phyloP scores from a whole-genome alignment of 202 grass and related monocot species.

The Carex arenaria region DNA sequence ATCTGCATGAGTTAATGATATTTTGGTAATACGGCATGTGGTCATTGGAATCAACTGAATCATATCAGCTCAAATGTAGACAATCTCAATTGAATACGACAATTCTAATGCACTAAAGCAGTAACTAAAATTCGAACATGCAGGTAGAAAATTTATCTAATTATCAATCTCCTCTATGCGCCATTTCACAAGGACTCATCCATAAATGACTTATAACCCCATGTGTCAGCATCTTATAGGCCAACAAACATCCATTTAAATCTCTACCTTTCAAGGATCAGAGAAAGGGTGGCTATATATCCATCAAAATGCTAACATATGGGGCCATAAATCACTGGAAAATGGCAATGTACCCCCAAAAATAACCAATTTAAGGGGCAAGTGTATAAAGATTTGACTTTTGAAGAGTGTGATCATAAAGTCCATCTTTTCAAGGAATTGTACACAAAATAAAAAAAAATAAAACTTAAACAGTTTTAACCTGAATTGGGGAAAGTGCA shows the following conservation, averaged over 20 bases:
- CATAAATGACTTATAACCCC: neutral
- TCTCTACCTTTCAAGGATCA: neutral
- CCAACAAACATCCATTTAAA: neutral
- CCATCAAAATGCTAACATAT: neutral
- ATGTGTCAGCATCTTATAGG: neutral
- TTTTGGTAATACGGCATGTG: neutral
- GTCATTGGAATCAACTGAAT: neutral
- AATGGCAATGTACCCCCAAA: neutral
- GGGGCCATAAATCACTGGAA: neutral
- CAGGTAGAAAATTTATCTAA: neutral
- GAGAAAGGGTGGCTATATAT: neutral
- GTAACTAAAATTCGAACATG: neutral
- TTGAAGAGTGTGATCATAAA: neutral
- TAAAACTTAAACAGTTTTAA: slow-evolving; percentile 16
- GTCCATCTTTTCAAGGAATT: neutral
- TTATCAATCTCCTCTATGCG: neutral
- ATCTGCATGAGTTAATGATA: neutral
- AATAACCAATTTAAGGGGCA: neutral
- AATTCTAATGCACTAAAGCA: neutral
- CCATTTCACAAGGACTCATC: neutral
- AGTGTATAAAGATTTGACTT: neutral
- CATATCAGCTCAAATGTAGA: neutral
- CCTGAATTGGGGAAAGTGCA: slow-evolving; percentile 92
- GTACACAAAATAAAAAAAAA: neutral
- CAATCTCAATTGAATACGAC: neutral